Percentiles rank a stretch among this genome's conserved stretches.
Conservation (phyloP, 2,329 filamentous ascomycete species). For the Aureobasidium subglaciale region DNA sequence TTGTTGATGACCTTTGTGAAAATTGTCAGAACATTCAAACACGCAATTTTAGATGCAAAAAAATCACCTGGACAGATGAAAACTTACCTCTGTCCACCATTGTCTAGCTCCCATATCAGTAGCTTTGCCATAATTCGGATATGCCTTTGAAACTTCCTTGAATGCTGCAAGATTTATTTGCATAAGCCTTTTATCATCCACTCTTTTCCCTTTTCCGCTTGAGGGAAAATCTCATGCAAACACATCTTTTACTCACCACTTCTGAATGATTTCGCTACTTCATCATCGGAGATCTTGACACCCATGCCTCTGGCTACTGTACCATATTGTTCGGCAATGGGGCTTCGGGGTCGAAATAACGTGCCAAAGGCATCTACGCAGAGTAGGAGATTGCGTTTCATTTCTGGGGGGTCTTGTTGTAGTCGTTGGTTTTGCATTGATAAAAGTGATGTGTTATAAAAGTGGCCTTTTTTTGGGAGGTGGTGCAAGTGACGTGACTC, state of each 20-base stretch:
- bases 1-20: constrained; percentile 44
- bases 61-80: background rate
- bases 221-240: no score
- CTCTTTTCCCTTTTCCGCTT: no score
- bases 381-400: constrained; percentile 44
- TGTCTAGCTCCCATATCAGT: constrained; percentile 44
- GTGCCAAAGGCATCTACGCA: constrained; percentile 62
- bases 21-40: no score
- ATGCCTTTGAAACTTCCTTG: constrained; percentile 36
- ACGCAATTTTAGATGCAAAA: background rate
- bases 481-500: no score
- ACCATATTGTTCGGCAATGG: constrained; percentile 50
- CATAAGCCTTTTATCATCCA: background rate
- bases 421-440: background rate
- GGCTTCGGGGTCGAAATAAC: constrained; percentile 46
- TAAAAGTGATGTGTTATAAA: background rate
- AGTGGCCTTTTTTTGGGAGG: no score
- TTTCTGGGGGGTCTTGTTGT: background rate
- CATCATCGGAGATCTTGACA: constrained; percentile 37
- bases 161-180: constrained; percentile 39
- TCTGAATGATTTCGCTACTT: constrained; percentile 36
- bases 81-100: constrained; percentile 55
- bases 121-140: constrained; percentile 55
- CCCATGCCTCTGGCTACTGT: constrained; percentile 46
- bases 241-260: constrained; percentile 27